Conservation (phyloP, 2,329 filamentous ascomycete species). For the Aspergillus niger region DNA sequence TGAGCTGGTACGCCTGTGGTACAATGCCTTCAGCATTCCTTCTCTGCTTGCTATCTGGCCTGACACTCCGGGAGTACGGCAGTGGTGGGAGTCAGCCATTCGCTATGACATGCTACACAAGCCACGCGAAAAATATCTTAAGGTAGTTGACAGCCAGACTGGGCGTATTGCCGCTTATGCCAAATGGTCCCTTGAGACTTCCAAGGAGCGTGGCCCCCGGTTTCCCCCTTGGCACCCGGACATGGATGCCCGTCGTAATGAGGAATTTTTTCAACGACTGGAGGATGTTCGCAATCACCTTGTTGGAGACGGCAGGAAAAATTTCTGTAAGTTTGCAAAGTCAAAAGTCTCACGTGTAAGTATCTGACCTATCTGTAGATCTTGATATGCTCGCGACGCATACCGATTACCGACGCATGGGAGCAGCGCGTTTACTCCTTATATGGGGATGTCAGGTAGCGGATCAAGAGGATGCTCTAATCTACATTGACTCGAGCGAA, state of each 20-base stretch:
- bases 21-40: constrained; percentile 27
- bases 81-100: constrained; percentile 29
- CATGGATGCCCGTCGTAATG: constrained; percentile 17
- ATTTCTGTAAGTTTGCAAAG: constrained; percentile 27
- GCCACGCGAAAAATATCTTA: constrained; percentile 28
- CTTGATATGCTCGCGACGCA: constrained; percentile 6
- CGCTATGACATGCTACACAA: constrained; percentile 26
- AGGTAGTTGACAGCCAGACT: constrained; percentile 27
- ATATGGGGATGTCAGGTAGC: constrained; percentile 7
- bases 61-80: constrained; percentile 29
- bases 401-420: constrained; percentile 11
- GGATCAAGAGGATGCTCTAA: background rate
- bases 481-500: constrained; percentile 15
- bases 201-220: constrained; percentile 27
- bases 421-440: constrained; percentile 5
- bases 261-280: constrained; percentile 21
- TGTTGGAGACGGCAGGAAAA: constrained; percentile 24
- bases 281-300: constrained; percentile 25
- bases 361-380: background rate
- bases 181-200: constrained; percentile 33
- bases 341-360: background rate
- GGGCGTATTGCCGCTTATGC: constrained; percentile 29
- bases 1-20: constrained; percentile 28
- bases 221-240: constrained; percentile 33
- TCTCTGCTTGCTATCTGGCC: constrained; percentile 26